Percentiles rank a stretch among this genome's conserved stretches.
These are phyloP conservation scores for Peniophora sp. DNA, from an alignment of 1,284 basidiomycete species.

Conservation along the genomic window DNA sequence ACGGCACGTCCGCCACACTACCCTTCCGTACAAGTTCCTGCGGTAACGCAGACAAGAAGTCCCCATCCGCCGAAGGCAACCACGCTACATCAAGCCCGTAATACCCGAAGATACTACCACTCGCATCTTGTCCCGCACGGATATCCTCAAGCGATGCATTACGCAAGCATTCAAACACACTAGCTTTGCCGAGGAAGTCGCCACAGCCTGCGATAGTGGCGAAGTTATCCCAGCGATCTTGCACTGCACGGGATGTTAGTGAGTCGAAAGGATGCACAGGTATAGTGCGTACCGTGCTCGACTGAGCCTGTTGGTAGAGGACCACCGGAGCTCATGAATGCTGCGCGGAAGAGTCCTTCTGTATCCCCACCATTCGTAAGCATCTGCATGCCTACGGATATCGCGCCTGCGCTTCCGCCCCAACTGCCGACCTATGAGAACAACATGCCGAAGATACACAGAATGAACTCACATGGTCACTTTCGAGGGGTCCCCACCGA, in stretches of 20 bases:
- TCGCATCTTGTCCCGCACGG: neutral
- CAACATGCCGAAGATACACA: neutral
- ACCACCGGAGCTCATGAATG: slow-evolving; percentile 28
- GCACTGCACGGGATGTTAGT: too few relatives aligned
- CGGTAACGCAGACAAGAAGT: slow-evolving; percentile 36
- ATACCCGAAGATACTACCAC: slow-evolving; percentile 3
- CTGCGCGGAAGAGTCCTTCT: slow-evolving; percentile 25
- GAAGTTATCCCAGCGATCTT: neutral
- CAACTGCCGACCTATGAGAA: slow-evolving; percentile 24
- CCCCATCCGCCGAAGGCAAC: slow-evolving; percentile 44
- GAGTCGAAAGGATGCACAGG: neutral
- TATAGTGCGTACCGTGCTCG: slow-evolving; percentile 7
- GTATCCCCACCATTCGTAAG: slow-evolving; percentile 22
- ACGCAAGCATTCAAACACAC: neutral
- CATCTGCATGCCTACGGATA: slow-evolving; percentile 25
- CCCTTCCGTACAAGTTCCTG: slow-evolving; percentile 30
- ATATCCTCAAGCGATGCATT: neutral
- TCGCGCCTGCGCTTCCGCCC: slow-evolving; percentile 35
- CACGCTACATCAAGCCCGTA: slow-evolving; percentile 29
- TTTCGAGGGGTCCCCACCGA: slow-evolving; percentile 30
- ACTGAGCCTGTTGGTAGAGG: slow-evolving; percentile 23
- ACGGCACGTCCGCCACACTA: slow-evolving; percentile 36
- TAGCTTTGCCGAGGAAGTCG: neutral
- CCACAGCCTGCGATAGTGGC: neutral
- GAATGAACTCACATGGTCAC: slow-evolving; percentile 9